phyloP scores from a whole-genome alignment of 2,329 filamentous ascomycete genomes.

The Lachnellula subtilissima region DNA sequence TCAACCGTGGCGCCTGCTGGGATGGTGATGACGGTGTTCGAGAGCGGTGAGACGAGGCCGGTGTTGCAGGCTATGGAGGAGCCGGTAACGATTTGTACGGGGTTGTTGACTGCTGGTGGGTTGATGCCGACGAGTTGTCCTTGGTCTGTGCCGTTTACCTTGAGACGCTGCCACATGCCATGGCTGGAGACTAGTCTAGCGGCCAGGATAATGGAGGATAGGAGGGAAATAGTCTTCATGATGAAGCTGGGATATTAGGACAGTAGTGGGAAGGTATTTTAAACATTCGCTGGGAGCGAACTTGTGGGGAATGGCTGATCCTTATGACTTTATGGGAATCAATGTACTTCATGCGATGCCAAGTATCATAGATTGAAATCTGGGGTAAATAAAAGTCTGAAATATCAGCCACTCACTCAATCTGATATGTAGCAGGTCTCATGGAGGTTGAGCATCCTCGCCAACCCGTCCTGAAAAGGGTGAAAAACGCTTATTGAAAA shows the following conservation, averaged over 20 bases:
- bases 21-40: slow-evolving; percentile 38
- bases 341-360: neutral
- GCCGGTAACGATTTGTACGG: slow-evolving; percentile 44
- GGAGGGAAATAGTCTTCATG: neutral
- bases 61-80: slow-evolving; percentile 44
- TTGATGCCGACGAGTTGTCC: slow-evolving; percentile 47
- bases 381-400: slow-evolving; percentile 10
- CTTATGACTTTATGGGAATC: slow-evolving; percentile 3
- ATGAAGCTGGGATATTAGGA: too few relatives aligned
- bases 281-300: neutral
- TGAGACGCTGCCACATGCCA: slow-evolving; percentile 43
- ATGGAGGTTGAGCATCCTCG: neutral
- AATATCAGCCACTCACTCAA: neutral
- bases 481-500: neutral
- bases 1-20: slow-evolving; percentile 45
- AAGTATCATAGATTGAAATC: slow-evolving; percentile 1
- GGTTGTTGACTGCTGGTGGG: slow-evolving; percentile 45
- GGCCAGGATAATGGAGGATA: slow-evolving; percentile 8
- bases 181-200: slow-evolving; percentile 32
- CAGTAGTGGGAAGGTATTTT: neutral
- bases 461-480: neutral
- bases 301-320: neutral
- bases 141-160: slow-evolving; percentile 44
- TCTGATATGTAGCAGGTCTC: neutral
- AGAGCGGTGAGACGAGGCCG: slow-evolving; percentile 34